Evolutionary conservation across 352 stramenopile genomes (phyloP).

Genomic region (Pythium folliculosum): DNA sequence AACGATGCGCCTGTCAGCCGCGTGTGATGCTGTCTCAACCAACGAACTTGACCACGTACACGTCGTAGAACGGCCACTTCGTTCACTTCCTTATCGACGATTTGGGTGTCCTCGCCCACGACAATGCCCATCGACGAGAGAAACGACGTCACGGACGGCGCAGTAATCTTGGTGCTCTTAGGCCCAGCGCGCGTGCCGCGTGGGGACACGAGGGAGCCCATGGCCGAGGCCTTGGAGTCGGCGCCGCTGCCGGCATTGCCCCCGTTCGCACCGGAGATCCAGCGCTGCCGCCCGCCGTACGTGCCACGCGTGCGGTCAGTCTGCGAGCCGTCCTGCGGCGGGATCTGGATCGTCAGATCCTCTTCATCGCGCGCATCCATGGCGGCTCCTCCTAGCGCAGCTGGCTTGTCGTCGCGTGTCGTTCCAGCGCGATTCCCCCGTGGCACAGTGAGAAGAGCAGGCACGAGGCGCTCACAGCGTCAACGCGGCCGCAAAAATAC

Average conservation of each 20-base stretch:
- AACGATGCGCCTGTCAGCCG: too few relatives aligned
- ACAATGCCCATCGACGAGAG: slow-evolving; percentile 71
- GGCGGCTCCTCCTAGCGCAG: not conserved
- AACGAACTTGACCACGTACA: too few relatives aligned
- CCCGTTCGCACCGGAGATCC: slow-evolving; percentile 42
- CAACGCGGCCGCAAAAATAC: not conserved
- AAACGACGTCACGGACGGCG: slow-evolving; percentile 70
- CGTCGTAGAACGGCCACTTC: slow-evolving; percentile 66
- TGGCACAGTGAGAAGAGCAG: too few relatives aligned
- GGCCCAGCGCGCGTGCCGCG: slow-evolving; percentile 21
- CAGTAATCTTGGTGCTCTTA: slow-evolving; percentile 50
- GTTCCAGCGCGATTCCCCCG: not conserved
- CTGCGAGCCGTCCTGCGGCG: slow-evolving; percentile 63
- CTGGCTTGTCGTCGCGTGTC: not conserved
- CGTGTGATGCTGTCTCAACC: too few relatives aligned
- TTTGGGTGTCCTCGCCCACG: slow-evolving; percentile 74
- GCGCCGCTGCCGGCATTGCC: slow-evolving; percentile 17
- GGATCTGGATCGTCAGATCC: slow-evolving; percentile 74
- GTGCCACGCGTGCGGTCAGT: slow-evolving; percentile 69
- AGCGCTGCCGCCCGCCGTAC: slow-evolving; percentile 75
- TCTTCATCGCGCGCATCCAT: slow-evolving; percentile 57
- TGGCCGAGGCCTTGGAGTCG: slow-evolving; percentile 42
- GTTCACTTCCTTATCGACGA: slow-evolving; percentile 81
- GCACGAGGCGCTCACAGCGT: too few relatives aligned
- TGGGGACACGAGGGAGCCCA: slow-evolving; percentile 44